Percentiles rank a stretch among this genome's conserved stretches.
Conservation (phyloP, 2,329 filamentous ascomycete species). For the Diaporthe eres region DNA sequence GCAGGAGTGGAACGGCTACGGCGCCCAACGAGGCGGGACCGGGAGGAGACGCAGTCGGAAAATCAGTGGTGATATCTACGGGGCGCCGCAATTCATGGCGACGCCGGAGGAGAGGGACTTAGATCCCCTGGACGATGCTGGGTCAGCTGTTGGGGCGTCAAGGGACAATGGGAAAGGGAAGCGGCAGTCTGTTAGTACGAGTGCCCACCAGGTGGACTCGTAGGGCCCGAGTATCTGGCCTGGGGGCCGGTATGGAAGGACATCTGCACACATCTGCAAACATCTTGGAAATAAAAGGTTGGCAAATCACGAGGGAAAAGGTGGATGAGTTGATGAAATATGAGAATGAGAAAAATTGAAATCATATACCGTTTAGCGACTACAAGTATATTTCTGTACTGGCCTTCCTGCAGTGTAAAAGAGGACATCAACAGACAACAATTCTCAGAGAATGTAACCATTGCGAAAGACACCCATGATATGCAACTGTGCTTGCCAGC, state of each 20-base stretch:
- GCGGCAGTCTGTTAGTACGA: conserved; percentile 18
- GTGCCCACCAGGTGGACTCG: conserved; percentile 1
- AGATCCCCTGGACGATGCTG: conserved; percentile 45
- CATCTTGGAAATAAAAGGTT: too few species aligned
- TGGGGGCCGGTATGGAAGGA: not conserved
- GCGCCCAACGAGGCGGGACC: not conserved
- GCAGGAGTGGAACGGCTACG: not conserved
- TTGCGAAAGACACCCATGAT: not conserved
- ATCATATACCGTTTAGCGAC: not conserved
- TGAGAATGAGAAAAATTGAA: not conserved
- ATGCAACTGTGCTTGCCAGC: not conserved
- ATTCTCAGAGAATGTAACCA: too few species aligned
- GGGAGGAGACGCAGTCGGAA: conserved; percentile 39
- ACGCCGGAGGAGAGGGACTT: conserved; percentile 52
- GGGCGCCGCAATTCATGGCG: conserved; percentile 51
- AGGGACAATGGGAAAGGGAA: conserved; percentile 6
- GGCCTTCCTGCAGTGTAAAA: not conserved
- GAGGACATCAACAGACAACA: too few species aligned
- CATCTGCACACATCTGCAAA: not conserved
- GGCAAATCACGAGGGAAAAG: not conserved
- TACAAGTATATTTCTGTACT: not conserved
- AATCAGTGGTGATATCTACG: conserved; percentile 48
- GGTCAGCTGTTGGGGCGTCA: conserved; percentile 45
- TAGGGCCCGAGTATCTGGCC: not conserved
- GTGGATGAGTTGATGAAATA: not conserved